Percentiles rank a stretch among this genome's conserved stretches.
Conservation (phyloP, 495 filamentous ascomycete genomes). For the Staphylotrichum longicolle region DNA sequence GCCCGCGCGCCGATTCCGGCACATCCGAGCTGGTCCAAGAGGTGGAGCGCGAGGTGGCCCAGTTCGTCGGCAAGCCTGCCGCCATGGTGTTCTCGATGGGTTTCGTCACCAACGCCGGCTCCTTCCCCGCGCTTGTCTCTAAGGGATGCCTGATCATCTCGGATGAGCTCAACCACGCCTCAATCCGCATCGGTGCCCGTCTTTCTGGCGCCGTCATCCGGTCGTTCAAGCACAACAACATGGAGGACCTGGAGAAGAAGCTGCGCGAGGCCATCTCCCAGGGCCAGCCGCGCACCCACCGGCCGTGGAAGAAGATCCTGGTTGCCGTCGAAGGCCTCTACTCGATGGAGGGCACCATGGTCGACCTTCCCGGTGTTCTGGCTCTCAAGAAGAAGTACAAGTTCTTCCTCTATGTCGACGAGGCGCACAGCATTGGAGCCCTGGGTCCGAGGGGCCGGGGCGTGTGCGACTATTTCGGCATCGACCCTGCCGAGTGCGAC, state of each 20-base stretch:
- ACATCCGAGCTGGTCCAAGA: constrained; percentile 85
- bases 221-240: constrained; percentile 97
- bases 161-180: constrained; percentile 96
- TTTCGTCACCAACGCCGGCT: constrained; percentile 87
- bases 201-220: constrained; percentile 90
- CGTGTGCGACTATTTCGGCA: constrained; percentile 94
- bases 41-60: constrained; percentile 83
- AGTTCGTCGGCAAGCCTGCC: constrained; percentile 88
- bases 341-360: constrained; percentile 99
- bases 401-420: constrained; percentile 91
- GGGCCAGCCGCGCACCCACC: constrained; percentile 92
- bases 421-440: constrained; percentile 95
- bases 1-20: constrained; percentile 77
- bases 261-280: constrained; percentile 91
- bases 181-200: constrained; percentile 91
- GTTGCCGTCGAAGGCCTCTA: constrained; percentile 96
- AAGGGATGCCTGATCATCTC: constrained; percentile 93
- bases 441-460: constrained; percentile 84
- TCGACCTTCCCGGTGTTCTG: constrained; percentile 84
- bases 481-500: constrained; percentile 85
- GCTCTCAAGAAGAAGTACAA: constrained; percentile 91
- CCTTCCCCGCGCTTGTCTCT: constrained; percentile 85
- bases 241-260: constrained; percentile 76
- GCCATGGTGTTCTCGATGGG: constrained; percentile 99
- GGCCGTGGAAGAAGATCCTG: constrained; percentile 98